Conservation (phyloP, 768 basidiomycete species). For the Tubosaeta brunneosetosa region DNA sequence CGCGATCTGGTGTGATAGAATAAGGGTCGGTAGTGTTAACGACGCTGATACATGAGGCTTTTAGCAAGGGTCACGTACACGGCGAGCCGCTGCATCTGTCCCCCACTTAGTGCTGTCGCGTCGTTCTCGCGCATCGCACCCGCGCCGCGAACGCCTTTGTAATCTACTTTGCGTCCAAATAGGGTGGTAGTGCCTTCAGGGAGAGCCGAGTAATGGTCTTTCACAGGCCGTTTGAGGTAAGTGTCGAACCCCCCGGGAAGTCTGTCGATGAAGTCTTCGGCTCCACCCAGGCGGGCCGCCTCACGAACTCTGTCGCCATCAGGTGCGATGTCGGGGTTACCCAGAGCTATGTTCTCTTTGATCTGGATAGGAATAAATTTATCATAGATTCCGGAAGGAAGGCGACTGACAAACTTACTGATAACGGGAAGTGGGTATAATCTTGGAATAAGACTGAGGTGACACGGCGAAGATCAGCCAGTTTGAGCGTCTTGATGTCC, state of each 20-base stretch:
- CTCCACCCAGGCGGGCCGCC: slow-evolving; percentile 70
- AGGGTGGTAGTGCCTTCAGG: slow-evolving; percentile 60
- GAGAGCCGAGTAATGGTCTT: slow-evolving; percentile 60
- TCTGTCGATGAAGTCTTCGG: slow-evolving; percentile 56
- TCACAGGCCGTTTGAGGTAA: slow-evolving; percentile 22
- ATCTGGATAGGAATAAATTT: slow-evolving; percentile 42
- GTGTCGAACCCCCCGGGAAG: slow-evolving; percentile 67
- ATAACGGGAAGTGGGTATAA: slow-evolving; percentile 74
- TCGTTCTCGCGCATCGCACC: slow-evolving; percentile 40
- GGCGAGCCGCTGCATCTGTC: slow-evolving; percentile 72
- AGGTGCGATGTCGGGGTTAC: slow-evolving; percentile 51
- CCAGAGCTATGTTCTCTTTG: slow-evolving; percentile 71
- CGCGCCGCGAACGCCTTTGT: slow-evolving; percentile 39
- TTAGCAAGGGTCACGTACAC: slow-evolving; percentile 44
- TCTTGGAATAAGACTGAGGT: slow-evolving; percentile 77
- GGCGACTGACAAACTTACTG: slow-evolving; percentile 41
- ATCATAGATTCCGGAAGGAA: background rate
- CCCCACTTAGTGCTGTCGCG: slow-evolving; percentile 51
- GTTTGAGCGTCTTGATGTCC: slow-evolving; percentile 57
- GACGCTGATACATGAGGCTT: background rate
- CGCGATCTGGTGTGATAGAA: slow-evolving; percentile 42
- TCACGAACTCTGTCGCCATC: slow-evolving; percentile 56
- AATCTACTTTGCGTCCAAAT: slow-evolving; percentile 60
- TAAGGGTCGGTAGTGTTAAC: background rate
- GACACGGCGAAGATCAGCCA: slow-evolving; percentile 60